These are phyloP conservation scores for Hevea brasiliensis DNA, from an alignment of 345 rosid species.

Conservation along the genomic window DNA sequence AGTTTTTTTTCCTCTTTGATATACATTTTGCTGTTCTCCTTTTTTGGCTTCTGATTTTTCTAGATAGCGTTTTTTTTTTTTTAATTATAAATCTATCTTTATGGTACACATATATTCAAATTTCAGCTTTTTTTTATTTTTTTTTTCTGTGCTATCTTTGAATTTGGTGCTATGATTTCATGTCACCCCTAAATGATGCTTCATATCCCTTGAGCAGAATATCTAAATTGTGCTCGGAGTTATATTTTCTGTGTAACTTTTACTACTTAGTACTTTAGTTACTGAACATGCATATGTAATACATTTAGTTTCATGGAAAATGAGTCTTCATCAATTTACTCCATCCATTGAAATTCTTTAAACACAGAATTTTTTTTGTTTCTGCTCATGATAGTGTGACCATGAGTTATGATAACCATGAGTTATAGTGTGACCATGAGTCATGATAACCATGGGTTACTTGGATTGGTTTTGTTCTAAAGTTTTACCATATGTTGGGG, in stretches of 20 bases:
- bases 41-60: background rate
- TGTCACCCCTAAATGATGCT: background rate
- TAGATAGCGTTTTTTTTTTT: background rate
- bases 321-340: background rate
- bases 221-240: too few species aligned
- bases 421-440: background rate
- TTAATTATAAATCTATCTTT: background rate
- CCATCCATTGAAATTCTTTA: background rate
- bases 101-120: background rate
- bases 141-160: background rate
- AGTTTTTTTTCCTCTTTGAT: background rate
- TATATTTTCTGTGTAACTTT: background rate
- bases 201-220: too few species aligned
- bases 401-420: too few species aligned
- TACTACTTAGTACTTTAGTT: background rate
- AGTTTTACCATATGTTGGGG: background rate
- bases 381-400: too few species aligned
- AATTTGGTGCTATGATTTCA: background rate
- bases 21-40: background rate
- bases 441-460: background rate
- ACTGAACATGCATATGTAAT: constrained; percentile 3
- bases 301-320: background rate
- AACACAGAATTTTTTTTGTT: too few species aligned
- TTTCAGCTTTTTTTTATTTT: background rate
- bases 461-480: background rate